Conservation (phyloP, 2,329 filamentous ascomycete species). For the Paecilomyces variotii region DNA sequence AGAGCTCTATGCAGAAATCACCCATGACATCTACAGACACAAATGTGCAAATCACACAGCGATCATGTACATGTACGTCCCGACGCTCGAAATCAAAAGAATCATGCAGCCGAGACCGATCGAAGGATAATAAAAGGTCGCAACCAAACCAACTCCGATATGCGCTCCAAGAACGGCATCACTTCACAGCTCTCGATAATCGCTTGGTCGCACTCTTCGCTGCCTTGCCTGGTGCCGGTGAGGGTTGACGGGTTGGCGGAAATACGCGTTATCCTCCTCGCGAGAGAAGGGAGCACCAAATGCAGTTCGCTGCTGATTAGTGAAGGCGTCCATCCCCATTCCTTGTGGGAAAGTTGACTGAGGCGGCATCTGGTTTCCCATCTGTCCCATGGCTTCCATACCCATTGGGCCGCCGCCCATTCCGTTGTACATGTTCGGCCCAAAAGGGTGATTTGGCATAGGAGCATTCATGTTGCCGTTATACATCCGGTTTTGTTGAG, state of each 20-base stretch:
- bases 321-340: slow-evolving; percentile 37
- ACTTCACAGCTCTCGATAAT: slow-evolving; percentile 73
- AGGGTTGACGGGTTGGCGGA: slow-evolving; percentile 90
- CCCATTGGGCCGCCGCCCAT: slow-evolving; percentile 23
- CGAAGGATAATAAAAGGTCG: neutral
- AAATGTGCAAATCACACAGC: slow-evolving; percentile 2
- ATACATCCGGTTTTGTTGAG: slow-evolving; percentile 28
- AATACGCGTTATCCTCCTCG: slow-evolving; percentile 83
- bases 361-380: slow-evolving; percentile 19
- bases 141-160: neutral
- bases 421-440: slow-evolving; percentile 28
- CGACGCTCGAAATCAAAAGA: neutral
- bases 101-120: neutral
- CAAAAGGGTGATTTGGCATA: slow-evolving; percentile 23
- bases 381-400: slow-evolving; percentile 30
- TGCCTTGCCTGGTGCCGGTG: slow-evolving; percentile 80
- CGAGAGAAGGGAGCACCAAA: slow-evolving; percentile 49
- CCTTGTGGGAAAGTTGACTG: slow-evolving; percentile 24
- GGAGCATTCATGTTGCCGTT: slow-evolving; percentile 20
- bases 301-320: slow-evolving; percentile 51
- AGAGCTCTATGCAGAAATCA: neutral
- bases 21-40: neutral
- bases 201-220: slow-evolving; percentile 72
- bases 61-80: slow-evolving; percentile 2
- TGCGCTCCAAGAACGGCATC: neutral